Percentiles rank a stretch among this genome's conserved stretches.
phyloP scores from a whole-genome alignment of 2,329 filamentous ascomycete genomes.

The Diaporthe sp. region DNA sequence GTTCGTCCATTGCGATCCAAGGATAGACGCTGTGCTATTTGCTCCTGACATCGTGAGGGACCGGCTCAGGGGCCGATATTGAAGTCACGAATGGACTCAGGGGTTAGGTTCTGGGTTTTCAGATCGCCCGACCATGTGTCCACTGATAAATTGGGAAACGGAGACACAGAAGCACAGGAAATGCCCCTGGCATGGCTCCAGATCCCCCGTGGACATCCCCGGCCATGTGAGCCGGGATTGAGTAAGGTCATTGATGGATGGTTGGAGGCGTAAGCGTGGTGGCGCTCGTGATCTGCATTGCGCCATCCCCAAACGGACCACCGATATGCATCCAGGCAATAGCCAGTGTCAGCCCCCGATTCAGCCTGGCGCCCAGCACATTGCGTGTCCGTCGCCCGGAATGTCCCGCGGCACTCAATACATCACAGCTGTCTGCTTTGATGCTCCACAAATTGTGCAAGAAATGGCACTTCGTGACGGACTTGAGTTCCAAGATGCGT shows the following conservation, averaged over 20 bases:
- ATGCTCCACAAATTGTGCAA: neutral
- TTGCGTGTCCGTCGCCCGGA: neutral
- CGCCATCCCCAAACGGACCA: neutral
- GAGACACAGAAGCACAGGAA: neutral
- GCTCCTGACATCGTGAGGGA: neutral
- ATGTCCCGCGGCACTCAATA: neutral
- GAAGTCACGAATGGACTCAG: neutral
- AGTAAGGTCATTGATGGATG: neutral
- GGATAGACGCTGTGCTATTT: neutral
- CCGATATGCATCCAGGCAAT: neutral
- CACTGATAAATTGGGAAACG: neutral
- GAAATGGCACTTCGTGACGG: neutral
- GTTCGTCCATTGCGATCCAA: conserved; percentile 40
- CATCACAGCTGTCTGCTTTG: neutral
- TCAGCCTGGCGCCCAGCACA: neutral
- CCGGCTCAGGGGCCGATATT: neutral
- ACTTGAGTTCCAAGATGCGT: neutral
- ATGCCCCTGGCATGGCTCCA: neutral
- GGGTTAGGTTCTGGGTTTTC: neutral
- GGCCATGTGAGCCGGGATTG: neutral
- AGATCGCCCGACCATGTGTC: neutral
- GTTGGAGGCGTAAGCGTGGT: neutral
- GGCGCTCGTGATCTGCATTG: conserved; percentile 3
- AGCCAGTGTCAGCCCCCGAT: neutral
- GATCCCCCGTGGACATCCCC: neutral